Base-by-base conservation (phyloP, 2,329 filamentous ascomycete genomes). In the Hymenoscyphus fructigenus region DNA sequence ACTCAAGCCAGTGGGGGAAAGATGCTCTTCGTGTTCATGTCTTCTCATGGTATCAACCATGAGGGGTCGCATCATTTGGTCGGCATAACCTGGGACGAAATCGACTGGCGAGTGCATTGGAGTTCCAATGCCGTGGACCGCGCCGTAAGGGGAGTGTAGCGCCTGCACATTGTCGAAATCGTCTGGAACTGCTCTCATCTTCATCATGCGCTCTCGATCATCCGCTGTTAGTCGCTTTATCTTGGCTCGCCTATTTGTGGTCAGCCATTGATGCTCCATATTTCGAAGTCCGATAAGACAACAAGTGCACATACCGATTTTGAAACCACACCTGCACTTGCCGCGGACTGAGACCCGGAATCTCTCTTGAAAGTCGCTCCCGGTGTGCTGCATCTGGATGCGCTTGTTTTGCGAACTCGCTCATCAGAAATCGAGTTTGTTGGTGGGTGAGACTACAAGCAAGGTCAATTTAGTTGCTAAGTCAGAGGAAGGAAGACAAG, bases 251-350 rank as follows among this genome's bases (percentile, higher is more conserved):
- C 88, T 90, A 59, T n/a, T 56, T 55, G 26, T 23, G 65, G 55
- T 70, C 59, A 71, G 50, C 56, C 20, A 36, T 57, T 14, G 3
- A 50, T 12, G 9, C 29, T 38, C 26, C 23, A 32, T 38, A 41
- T 55, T 23, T 44, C 14, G 36, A 34, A 26, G 57, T 53, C 32
- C 20, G 28, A 44, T 58, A 7, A 59, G 50, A 60, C 62, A 44
- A 20, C 20, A 57, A 26, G n/a, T 57, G 67, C 61, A 74, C 84
- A 72, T 84, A 97, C 93, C 93, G 87, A 79, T 98, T 98, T 78
- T 98, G 93, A 79, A 98, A 98, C 94, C 93, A 98, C 59, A 98
- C 93, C 78, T 98, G 93, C 28, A 98, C 94, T 76, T 98, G 93
- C 67, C 93, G 87, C 44, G 93, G 92, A 73, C 91, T 97, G 59